Evolutionary conservation across 1,139 yeast species (phyloP).

Genomic region (Candida sp.): DNA sequence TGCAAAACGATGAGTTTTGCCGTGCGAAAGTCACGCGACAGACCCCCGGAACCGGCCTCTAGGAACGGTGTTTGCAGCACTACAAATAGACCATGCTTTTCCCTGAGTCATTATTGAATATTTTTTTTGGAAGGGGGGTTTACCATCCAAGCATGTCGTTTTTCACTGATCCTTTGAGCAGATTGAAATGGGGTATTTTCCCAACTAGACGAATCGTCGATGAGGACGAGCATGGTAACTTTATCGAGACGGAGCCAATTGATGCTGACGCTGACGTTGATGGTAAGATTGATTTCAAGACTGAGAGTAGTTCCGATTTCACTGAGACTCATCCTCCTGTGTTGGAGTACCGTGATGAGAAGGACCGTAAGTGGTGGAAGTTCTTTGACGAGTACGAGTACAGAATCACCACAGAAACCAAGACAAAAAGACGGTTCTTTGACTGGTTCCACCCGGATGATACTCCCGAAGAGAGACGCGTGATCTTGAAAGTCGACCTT

Average conservation of each 20-base stretch:
- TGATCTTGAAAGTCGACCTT: too few relatives aligned
- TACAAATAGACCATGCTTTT: not conserved
- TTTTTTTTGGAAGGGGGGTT: not conserved
- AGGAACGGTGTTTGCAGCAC: not conserved
- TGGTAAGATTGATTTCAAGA: too few relatives aligned
- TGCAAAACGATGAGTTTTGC: not conserved
- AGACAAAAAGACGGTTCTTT: too few relatives aligned
- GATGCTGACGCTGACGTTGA: too few relatives aligned
- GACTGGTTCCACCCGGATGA: too few relatives aligned
- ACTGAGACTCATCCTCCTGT: conserved; percentile 43
- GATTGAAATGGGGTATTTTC: not conserved
- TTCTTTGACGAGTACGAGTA: conserved; percentile 68
- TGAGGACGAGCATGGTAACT: too few relatives aligned
- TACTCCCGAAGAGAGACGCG: too few relatives aligned
- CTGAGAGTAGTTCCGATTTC: conserved; percentile 7
- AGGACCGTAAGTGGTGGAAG: conserved; percentile 64
- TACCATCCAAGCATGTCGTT: not conserved
- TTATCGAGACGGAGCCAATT: too few relatives aligned
- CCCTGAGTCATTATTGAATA: not conserved
- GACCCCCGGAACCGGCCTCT: not conserved
- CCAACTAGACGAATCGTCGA: too few relatives aligned
- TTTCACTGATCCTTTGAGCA: not conserved
- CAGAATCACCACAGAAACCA: conserved; percentile 40
- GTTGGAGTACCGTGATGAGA: conserved; percentile 44
- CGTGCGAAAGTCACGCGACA: not conserved